Base-by-base conservation (phyloP, 805 yeast species). In the Cyberlindnera meyerae region DNA sequence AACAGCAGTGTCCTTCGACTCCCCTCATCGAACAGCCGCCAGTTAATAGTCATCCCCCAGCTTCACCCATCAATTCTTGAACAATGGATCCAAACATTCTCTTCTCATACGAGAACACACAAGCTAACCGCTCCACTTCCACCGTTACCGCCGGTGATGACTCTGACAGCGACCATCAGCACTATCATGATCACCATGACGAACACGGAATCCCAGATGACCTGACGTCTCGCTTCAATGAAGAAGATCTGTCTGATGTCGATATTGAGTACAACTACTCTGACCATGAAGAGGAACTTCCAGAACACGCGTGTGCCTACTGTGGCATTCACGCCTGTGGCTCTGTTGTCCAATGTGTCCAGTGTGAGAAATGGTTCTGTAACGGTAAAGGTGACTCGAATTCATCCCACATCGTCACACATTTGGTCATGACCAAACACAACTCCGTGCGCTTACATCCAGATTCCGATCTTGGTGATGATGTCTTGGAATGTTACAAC, bases 341-440 rank as follows among this genome's bases (percentile, higher is more conserved):
- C 6, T 70, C 81, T 32, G 82, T 87, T 11, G 82, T 83, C 28
- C 77, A 80, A 47, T 89, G 97, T 63, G 73, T 74, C 40, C 66
- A 70, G 6, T 89, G 96, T 60, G 61, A 75, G 48, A 80, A 78
- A 55, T 89, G 96, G 96, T 89, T 89, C 57, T 89, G 97, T 65
- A 89, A 89, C 55, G 73, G 84, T 11, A 75, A 76, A 39, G 69
- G 73, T 15, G 66, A 62, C 33, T 61, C 75, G n/a, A 35, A 31
- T 11, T 62, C 73, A 9, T 75, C 83, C 12, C 97, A 89, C 57
- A 84, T 89, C 12, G 78, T 89, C 14, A 83, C 84, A 13, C 97
- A 89, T 60, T 62, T 88, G 55, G 94, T 87, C 20, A 63, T 84
- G 48, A 74, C 95, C 1, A 76, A 80, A 43, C 97, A 89, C 57